These are phyloP conservation scores for Plasmodium billcollinsi DNA, from an alignment of 169 alveolate genomes.

Conservation along the genomic window DNA sequence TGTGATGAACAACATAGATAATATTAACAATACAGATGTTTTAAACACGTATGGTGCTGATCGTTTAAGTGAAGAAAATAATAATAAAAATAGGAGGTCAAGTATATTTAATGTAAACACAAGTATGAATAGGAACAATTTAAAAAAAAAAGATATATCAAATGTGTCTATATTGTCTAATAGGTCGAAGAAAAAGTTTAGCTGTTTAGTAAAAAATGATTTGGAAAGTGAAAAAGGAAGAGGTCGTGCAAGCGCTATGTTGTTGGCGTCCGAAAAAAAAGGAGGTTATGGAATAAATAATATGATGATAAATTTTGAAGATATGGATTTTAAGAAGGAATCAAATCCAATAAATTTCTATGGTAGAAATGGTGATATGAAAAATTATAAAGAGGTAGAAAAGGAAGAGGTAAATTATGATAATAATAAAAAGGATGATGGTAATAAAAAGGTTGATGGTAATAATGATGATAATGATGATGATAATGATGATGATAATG, in stretches of 20 bases:
- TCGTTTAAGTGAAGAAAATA: slow-evolving; percentile 28
- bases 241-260: no score
- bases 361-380: not conserved
- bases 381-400: not conserved
- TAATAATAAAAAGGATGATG: not conserved
- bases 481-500: not conserved
- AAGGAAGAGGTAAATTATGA: no score
- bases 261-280: not conserved
- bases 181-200: slow-evolving; percentile 8
- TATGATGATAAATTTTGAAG: slow-evolving; percentile 17
- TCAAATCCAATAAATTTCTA: not conserved
- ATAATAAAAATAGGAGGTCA: no score
- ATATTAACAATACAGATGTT: slow-evolving; percentile 23
- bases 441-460: not conserved
- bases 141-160: no score
- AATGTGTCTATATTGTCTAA: not conserved
- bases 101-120: no score
- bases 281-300: slow-evolving; percentile 8
- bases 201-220: slow-evolving; percentile 1
- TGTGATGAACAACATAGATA: slow-evolving; percentile 12
- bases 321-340: not conserved
- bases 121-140: no score
- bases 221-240: slow-evolving; percentile 5
- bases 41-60: slow-evolving; percentile 25
- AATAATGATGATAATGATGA: not conserved